These are phyloP conservation scores for Metrosideros polymorpha DNA, from an alignment of 441 rosid species.

Conservation along the genomic window DNA sequence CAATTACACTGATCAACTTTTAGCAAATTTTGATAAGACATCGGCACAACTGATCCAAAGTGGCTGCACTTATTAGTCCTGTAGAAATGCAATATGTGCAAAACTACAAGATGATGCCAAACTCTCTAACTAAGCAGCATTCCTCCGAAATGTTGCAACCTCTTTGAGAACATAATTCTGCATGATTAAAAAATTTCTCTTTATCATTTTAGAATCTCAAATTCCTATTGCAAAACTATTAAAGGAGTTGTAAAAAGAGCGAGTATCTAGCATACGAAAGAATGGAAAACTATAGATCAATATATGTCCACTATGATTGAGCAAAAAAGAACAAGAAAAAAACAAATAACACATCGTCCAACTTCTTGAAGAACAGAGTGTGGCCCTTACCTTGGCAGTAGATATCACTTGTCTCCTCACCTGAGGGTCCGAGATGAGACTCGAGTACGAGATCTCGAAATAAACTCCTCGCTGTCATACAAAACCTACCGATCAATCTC, in stretches of 20 bases:
- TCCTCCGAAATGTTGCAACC: neutral
- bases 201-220: neutral
- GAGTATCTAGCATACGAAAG: neutral
- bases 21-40: neutral
- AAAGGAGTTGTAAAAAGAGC: neutral
- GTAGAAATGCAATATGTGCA: neutral
- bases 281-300: neutral
- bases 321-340: neutral
- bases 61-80: neutral
- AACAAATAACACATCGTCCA: neutral
- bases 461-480: constrained; percentile 60
- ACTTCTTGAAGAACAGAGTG: neutral
- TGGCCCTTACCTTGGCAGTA: constrained; percentile 50
- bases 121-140: neutral
- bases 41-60: neutral
- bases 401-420: constrained; percentile 57
- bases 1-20: neutral
- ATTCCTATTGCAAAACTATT: neutral
- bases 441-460: constrained; percentile 73
- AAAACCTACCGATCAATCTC: neutral
- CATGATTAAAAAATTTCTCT: neutral
- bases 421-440: constrained; percentile 54
- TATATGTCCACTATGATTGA: neutral
- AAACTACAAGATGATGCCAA: neutral
- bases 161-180: neutral